phyloP scores from a whole-genome alignment of 331 rosid genomes.

The Saraca asoca region DNA sequence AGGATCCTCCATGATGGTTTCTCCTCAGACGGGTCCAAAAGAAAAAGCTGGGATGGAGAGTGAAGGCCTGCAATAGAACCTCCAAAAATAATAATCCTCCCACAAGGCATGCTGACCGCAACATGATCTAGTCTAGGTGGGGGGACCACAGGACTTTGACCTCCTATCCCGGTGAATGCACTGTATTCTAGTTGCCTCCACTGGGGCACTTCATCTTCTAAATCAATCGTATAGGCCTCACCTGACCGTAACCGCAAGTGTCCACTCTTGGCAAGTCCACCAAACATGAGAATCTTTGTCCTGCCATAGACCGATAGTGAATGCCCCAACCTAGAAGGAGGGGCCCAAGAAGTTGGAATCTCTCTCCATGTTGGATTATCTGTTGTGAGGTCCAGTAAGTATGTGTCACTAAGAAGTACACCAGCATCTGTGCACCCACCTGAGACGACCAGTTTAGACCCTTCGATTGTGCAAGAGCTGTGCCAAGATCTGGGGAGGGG shows the following conservation, averaged over 20 bases:
- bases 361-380: constrained; percentile 89
- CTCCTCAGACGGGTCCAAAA: constrained; percentile 94
- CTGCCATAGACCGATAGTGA: constrained; percentile 88
- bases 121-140: constrained; percentile 97
- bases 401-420: constrained; percentile 84
- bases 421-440: constrained; percentile 98
- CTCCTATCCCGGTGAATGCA: constrained; percentile 65
- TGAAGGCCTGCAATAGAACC: constrained; percentile 96
- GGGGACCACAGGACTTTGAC: constrained; percentile 84
- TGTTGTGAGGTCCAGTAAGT: constrained; percentile 70
- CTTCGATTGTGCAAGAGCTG: constrained; percentile 92
- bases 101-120: constrained; percentile 98
- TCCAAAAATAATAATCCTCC: constrained; percentile 90
- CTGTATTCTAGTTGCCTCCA: constrained; percentile 89
- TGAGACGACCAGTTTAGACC: constrained; percentile 88
- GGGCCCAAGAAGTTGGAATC: constrained; percentile 83
- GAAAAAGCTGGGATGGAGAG: constrained; percentile 97
- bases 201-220: constrained; percentile 75
- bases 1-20: constrained; percentile 97
- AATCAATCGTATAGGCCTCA: constrained; percentile 84
- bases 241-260: constrained; percentile 82
- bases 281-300: constrained; percentile 91
- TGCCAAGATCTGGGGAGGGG: constrained; percentile 99
- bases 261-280: constrained; percentile 97
- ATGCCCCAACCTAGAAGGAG: constrained; percentile 93